Percentiles rank a stretch among this genome's conserved stretches.
These are phyloP conservation scores for Aplosporella prunicola DNA, from an alignment of 2,329 filamentous ascomycete genomes.

Conservation along the genomic window DNA sequence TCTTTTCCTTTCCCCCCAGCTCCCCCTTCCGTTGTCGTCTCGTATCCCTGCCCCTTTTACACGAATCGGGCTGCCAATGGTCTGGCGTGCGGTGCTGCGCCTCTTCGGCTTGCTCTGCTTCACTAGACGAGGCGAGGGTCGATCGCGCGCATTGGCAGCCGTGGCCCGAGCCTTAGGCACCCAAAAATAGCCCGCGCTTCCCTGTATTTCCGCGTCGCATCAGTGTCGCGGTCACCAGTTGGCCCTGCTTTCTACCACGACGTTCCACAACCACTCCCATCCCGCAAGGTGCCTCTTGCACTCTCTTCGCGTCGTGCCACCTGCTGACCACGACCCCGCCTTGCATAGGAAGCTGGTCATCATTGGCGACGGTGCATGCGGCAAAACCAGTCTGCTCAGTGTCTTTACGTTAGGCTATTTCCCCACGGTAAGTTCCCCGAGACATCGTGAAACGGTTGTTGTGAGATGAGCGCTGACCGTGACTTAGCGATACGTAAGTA, in stretches of 20 bases:
- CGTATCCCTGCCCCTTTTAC: not conserved
- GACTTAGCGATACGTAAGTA: slow-evolving; percentile 20
- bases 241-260: no score
- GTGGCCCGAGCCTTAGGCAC: slow-evolving; percentile 21
- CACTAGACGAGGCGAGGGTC: slow-evolving; percentile 18
- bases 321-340: slow-evolving; percentile 10
- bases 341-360: slow-evolving; percentile 79
- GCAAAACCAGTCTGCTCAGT: slow-evolving; percentile 93
- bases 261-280: slow-evolving; percentile 3
- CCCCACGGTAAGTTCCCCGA: slow-evolving; percentile 64
- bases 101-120: slow-evolving; percentile 5
- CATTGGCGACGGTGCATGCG: slow-evolving; percentile 93
- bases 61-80: slow-evolving; percentile 1
- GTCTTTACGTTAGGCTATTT: slow-evolving; percentile 98
- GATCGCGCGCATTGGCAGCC: slow-evolving; percentile 31
- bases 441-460: not conserved
- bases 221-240: slow-evolving; percentile 2
- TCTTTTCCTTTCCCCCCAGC: not conserved
- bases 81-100: slow-evolving; percentile 8
- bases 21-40: not conserved
- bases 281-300: not conserved
- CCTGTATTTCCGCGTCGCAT: slow-evolving; percentile 7
- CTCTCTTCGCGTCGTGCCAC: slow-evolving; percentile 4
- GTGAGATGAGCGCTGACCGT: slow-evolving; percentile 5
- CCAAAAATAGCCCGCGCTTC: slow-evolving; percentile 11